Base-by-base conservation (phyloP, 495 filamentous ascomycete genomes). In the Podospora pseudoanserina region DNA sequence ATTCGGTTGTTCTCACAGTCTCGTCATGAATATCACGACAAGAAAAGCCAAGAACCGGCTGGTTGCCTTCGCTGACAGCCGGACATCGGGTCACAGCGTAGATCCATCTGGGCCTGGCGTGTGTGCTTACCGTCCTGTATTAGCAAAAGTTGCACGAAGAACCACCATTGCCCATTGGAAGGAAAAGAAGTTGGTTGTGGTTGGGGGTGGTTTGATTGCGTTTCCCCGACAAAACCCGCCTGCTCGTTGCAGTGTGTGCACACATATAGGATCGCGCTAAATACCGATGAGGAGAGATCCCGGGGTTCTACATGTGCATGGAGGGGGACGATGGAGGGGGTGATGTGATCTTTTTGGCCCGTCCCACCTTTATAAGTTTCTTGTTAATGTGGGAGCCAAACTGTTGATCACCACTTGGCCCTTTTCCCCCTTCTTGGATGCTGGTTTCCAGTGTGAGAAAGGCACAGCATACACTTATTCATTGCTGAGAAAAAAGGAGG, bases 41-140 rank as follows among this genome's bases (percentile, higher is more conserved):
- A 34, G 61, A 49, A 13, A 26, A 18, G 32, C 39, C 39, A 49
- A 49, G 39, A 63, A 49, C 18, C 61, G 61, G 61, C 61, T 44
- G 61, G 61, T 63, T 63, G 61, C 61, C 61, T 30, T 63, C 34
- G 26, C 61, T 63, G 61, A 63, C 61, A 63, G 61, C 61, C 2
- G 61, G 32, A 63, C 30, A 53, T 63, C 32, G 61, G 61, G 61
- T 63, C 32, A 63, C 61, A 63, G 20, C 32, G 32, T 32, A 53
- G 32, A 63, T 63, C 61, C 49, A 19, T 19, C 18, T 19, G 9
- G 61, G n/a, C 26, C 30, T 63, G 30, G 61, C 23, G 13, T 61
- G 59, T 28, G n/a, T 61, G 19, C 30, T 27, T 30, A 28, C 16
- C 30, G 6, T 61, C 30, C 7, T 61, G 23, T 61, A 28, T 7